A percentile compares a stretch with the other conserved stretches of the same genome.
These are phyloP conservation scores for Austroboletus rostrupii DNA, from an alignment of 1,284 basidiomycete species.

Conservation along the genomic window DNA sequence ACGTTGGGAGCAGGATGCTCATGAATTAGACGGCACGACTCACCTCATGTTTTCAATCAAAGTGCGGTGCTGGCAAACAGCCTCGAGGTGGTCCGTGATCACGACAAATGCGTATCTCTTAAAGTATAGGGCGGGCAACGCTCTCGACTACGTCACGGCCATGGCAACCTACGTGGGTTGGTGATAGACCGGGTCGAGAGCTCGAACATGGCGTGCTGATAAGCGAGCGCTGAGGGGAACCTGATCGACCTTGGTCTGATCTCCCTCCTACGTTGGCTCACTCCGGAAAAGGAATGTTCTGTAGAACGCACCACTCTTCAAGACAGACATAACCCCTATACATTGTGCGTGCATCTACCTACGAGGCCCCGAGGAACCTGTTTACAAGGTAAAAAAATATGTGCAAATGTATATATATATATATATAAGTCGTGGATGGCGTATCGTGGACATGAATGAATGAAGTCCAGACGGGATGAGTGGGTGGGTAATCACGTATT, in stretches of 20 bases:
- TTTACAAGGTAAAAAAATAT: constrained; percentile 20
- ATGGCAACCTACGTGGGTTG: constrained; percentile 19
- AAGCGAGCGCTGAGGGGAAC: constrained; percentile 14
- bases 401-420: constrained; percentile 27
- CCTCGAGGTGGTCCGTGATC: constrained; percentile 35
- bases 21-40: constrained; percentile 32
- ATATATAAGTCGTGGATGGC: constrained; percentile 28
- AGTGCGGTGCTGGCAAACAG: constrained; percentile 32
- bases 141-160: constrained; percentile 24
- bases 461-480: constrained; percentile 13
- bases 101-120: constrained; percentile 31
- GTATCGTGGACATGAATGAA: constrained; percentile 17
- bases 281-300: constrained; percentile 31
- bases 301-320: constrained; percentile 16
- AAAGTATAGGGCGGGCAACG: constrained; percentile 17
- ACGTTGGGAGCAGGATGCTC: constrained; percentile 34
- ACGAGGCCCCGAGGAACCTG: constrained; percentile 6
- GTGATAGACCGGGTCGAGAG: constrained; percentile 3
- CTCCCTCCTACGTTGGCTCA: not conserved
- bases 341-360: constrained; percentile 10
- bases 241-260: constrained; percentile 11
- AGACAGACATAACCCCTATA: constrained; percentile 9
- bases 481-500: constrained; percentile 30
- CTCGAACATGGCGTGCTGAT: constrained; percentile 7
- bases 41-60: constrained; percentile 38